A percentile compares a stretch with the other conserved stretches of the same genome.
phyloP scores from a whole-genome alignment of 345 rosid genomes.

The Moricandia moricandioides region DNA sequence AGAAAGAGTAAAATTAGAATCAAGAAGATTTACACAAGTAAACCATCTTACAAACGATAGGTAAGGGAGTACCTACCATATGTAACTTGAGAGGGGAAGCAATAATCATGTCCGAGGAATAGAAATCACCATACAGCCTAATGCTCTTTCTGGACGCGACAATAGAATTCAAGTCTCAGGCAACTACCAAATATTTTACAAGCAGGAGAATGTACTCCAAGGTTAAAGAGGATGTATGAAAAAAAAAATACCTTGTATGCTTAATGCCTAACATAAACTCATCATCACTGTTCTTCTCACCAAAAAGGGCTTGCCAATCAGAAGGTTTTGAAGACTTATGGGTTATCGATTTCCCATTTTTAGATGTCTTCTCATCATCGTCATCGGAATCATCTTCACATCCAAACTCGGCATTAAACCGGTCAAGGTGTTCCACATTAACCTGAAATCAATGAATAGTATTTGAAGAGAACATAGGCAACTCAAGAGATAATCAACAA shows the following conservation, averaged over 20 bases:
- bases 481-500: conserved; percentile 6
- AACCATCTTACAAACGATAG: conserved; percentile 9
- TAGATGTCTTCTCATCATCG: conserved; percentile 30
- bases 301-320: conserved; percentile 80
- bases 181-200: background rate
- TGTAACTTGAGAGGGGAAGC: conserved; percentile 80
- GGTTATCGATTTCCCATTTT: conserved; percentile 29
- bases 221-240: background rate
- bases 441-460: conserved; percentile 47
- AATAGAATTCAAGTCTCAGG: conserved; percentile 16
- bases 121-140: conserved; percentile 74
- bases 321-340: conserved; percentile 73
- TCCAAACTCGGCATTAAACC: conserved; percentile 76
- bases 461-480: conserved; percentile 1
- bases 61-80: conserved; percentile 45
- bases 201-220: conserved; percentile 5
- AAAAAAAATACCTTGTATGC: conserved; percentile 63
- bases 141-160: conserved; percentile 61
- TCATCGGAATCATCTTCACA: conserved; percentile 50
- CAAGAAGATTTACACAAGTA: conserved; percentile 6
- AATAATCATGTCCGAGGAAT: conserved; percentile 84
- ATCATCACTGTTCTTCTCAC: conserved; percentile 61
- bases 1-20: conserved; percentile 21
- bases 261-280: conserved; percentile 86
- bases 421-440: conserved; percentile 74